These are phyloP conservation scores for Chalciporus piperatus DNA, from an alignment of 768 basidiomycete genomes.

Conservation along the genomic window DNA sequence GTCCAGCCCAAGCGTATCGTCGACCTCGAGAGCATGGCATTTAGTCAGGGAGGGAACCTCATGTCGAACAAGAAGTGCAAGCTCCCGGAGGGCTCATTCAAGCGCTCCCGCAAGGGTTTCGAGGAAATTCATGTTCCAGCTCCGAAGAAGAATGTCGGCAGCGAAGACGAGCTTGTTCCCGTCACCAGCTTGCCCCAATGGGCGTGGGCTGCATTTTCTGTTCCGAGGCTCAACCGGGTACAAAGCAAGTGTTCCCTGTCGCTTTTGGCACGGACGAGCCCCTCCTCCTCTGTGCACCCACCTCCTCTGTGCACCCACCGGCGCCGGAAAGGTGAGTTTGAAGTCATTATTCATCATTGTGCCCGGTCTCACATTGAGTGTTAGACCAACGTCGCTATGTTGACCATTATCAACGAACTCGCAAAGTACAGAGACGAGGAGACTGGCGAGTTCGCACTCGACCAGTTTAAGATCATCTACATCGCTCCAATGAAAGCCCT, in stretches of 20 bases:
- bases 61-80: slow-evolving; percentile 99
- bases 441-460: slow-evolving; percentile 78
- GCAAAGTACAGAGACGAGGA: slow-evolving; percentile 81
- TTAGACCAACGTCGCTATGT: slow-evolving; percentile 97
- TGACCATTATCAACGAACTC: slow-evolving; percentile 90
- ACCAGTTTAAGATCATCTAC: slow-evolving; percentile 95
- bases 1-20: slow-evolving; percentile 82
- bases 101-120: slow-evolving; percentile 92
- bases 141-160: slow-evolving; percentile 71
- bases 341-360: too few species aligned
- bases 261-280: slow-evolving; percentile 97
- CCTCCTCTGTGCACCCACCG: slow-evolving; percentile 97
- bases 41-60: slow-evolving; percentile 91
- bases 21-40: slow-evolving; percentile 94
- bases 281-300: slow-evolving; percentile 89
- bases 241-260: slow-evolving; percentile 88
- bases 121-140: slow-evolving; percentile 98
- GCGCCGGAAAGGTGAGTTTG: slow-evolving; percentile 86
- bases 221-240: slow-evolving; percentile 79
- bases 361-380: slow-evolving; percentile 11
- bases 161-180: slow-evolving; percentile 67
- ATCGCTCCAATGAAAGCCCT: slow-evolving; percentile 99
- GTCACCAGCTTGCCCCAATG: slow-evolving; percentile 76
- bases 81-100: slow-evolving; percentile 96
- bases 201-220: slow-evolving; percentile 85